Evolutionary conservation across 129 eudicot genomes (phyloP), one percentile per base, ranked within the genome.

Genomic region (Solidago caesia): DNA sequence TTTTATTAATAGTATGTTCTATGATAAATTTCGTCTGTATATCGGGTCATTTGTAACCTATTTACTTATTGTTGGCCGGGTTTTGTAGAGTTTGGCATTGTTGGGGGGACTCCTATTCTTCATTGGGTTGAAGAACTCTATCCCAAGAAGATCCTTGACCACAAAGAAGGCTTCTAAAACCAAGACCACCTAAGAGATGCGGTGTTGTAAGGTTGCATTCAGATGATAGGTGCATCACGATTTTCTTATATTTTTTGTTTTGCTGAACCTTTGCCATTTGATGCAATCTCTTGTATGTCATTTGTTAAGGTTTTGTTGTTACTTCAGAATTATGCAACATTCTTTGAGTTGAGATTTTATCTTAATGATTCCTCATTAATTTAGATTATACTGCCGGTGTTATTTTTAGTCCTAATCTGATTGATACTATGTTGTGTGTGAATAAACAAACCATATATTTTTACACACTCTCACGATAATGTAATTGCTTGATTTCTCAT

Each of bases 61-160:
- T 39, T 26, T 75, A 43, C 45, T 75, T 56, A 63, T 75, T 15
- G 21, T 8, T 42, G 60, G 27, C 44, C 33, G 29, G 44, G 10
- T 58, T 60, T 74, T 75, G 67, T 44, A 80, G 84, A 75, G 84
- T 70, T 80, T 80, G 84, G 80, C 84, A 2, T 75, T 80, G 76
- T 75, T 80, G 67, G 84, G 84, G 16, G 84, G 60, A 68, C 84
- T 80, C 62, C 21, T 75, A 76, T 80, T 80, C 76, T 80, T 80
- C 15, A 15, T 80, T 26, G 84, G 84, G 44, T 58, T 80, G 84
- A 80, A 80, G 80, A 80, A 80, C 41, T 75, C 84, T 4, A 49
- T 74, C 51, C 80, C 84, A 6, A 75, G 75, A 64, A 68, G 80
- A 75, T 49, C 80, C 59, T 68, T 67, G 21, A 61, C 76, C 7